phyloP scores from a whole-genome alignment of 2,329 filamentous ascomycete species.

The Cercospora zeina region DNA sequence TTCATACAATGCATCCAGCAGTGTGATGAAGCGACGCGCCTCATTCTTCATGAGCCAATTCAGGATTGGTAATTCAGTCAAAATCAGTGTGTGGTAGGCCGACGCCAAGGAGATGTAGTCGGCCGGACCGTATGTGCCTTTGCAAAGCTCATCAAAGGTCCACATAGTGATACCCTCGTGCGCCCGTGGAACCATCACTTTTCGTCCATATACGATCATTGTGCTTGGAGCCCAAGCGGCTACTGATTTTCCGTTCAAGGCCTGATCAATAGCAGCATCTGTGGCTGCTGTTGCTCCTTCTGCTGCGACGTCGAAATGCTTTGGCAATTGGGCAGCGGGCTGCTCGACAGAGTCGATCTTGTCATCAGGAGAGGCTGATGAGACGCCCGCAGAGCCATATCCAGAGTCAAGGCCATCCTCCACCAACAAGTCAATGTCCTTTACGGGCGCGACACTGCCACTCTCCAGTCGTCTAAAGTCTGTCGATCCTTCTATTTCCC shows the following conservation, averaged over 20 bases:
- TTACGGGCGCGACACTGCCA: conserved; percentile 34
- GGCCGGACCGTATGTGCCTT: conserved; percentile 67
- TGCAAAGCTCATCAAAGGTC: conserved; percentile 68
- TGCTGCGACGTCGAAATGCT: conserved; percentile 24
- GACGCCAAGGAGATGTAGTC: conserved; percentile 82
- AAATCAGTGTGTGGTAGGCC: conserved; percentile 74
- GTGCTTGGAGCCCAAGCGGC: conserved; percentile 48
- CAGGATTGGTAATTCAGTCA: conserved; percentile 69
- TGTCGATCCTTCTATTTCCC: conserved; percentile 74
- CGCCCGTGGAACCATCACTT: conserved; percentile 60
- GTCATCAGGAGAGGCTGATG: background rate
- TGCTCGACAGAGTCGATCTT: conserved; percentile 1
- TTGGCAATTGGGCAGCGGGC: conserved; percentile 21
- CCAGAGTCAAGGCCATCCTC: conserved; percentile 25
- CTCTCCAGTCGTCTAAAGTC: conserved; percentile 67
- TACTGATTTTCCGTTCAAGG: conserved; percentile 17
- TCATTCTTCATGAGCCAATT: conserved; percentile 73
- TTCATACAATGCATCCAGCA: conserved; percentile 79
- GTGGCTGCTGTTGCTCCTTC: conserved; percentile 20
- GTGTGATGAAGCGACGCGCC: conserved; percentile 66
- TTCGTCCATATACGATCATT: conserved; percentile 63
- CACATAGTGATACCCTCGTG: conserved; percentile 61
- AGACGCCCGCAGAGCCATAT: conserved; percentile 13
- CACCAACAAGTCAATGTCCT: conserved; percentile 24
- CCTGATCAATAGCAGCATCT: conserved; percentile 26